Conservation (phyloP, 441 rosid species). For the Pelargonium fulgidum region DNA sequence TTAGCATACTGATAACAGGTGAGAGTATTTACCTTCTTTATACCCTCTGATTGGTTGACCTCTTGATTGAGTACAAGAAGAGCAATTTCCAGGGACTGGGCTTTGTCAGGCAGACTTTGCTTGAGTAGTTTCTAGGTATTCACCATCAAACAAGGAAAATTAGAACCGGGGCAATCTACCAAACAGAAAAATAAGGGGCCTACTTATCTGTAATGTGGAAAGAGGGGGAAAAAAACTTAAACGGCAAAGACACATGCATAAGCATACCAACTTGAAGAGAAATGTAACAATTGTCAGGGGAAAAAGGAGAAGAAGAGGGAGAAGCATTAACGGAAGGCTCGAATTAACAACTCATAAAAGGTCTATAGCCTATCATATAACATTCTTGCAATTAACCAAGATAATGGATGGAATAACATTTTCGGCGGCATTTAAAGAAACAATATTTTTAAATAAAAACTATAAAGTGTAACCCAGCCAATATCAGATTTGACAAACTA, state of each 20-base stretch:
- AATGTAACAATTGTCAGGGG: background rate
- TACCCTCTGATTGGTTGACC: constrained; percentile 46
- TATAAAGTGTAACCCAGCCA: background rate
- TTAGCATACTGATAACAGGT: constrained; percentile 8
- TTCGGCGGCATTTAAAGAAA: background rate
- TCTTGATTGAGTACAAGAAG: constrained; percentile 63
- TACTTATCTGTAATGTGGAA: constrained; percentile 2
- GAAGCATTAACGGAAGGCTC: background rate
- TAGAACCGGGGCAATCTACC: constrained; percentile 18
- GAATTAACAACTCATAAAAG: background rate
- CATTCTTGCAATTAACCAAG: background rate
- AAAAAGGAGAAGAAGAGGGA: background rate
- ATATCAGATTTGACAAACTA: background rate
- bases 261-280: background rate
- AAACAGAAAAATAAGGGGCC: constrained; percentile 20
- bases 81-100: constrained; percentile 67
- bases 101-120: constrained; percentile 42
- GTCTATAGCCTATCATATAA: background rate
- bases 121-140: constrained; percentile 52
- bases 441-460: background rate
- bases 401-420: background rate
- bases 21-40: constrained; percentile 56
- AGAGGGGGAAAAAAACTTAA: background rate
- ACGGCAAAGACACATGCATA: constrained; percentile 1
- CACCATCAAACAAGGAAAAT: constrained; percentile 31